These are phyloP conservation scores for Saussurea involucrata DNA, from an alignment of 129 eudicot genomes.

Conservation along the genomic window DNA sequence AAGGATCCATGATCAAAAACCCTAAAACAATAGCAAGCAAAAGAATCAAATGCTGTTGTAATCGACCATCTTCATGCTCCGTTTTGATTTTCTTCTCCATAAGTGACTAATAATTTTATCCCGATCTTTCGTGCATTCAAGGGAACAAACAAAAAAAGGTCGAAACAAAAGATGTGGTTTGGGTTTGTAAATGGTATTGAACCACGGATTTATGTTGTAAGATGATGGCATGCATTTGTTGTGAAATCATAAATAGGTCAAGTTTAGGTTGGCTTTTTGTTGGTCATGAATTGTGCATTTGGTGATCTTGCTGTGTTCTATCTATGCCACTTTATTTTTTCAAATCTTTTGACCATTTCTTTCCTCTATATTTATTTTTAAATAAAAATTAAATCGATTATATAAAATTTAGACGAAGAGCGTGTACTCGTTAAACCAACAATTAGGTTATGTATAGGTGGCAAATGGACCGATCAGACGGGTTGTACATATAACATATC, in stretches of 20 bases:
- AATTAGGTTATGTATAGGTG: not conserved
- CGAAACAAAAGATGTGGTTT: slow-evolving; percentile 6
- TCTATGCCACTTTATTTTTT: slow-evolving; percentile 18
- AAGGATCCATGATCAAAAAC: slow-evolving; percentile 75
- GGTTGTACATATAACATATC: not conserved
- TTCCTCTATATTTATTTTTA: not conserved
- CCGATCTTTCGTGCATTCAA: not conserved
- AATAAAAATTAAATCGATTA: not conserved
- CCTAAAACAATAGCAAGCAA: slow-evolving; percentile 49
- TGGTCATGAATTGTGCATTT: slow-evolving; percentile 41
- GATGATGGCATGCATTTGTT: slow-evolving; percentile 16
- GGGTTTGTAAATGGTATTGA: slow-evolving; percentile 17
- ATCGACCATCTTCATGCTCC: slow-evolving; percentile 41
- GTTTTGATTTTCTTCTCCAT: slow-evolving; percentile 52
- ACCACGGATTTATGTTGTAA: slow-evolving; percentile 27
- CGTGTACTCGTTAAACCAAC: not conserved
- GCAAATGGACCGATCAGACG: not conserved
- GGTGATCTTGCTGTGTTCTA: slow-evolving; percentile 11
- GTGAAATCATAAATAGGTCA: slow-evolving; percentile 33
- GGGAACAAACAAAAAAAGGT: not conserved
- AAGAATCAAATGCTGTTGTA: slow-evolving; percentile 58
- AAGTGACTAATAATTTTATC: not conserved
- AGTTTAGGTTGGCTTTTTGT: slow-evolving; percentile 43
- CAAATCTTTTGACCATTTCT: slow-evolving; percentile 1
- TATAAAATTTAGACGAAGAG: not conserved